Base-by-base conservation (phyloP, 1,139 yeast genomes). In the Taiozyma sp. region DNA sequence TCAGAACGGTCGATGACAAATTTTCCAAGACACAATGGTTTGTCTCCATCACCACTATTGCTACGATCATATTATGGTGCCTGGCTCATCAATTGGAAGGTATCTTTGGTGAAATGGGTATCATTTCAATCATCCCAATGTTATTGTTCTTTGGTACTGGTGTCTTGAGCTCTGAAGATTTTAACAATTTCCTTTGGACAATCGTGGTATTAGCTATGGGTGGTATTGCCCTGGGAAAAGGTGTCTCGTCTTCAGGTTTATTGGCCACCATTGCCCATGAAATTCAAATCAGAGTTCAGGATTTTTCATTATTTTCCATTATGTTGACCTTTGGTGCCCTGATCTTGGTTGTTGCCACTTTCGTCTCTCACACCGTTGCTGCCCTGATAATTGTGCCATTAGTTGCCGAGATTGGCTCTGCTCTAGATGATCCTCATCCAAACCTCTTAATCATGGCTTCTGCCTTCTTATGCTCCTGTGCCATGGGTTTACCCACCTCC, bases 151-250 rank as follows among this genome's bases (percentile, higher is more conserved):
- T 90, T 62, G 97, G 97, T 28, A 80, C 96, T 0, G 97, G 97
- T 2, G 69, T 90, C 43, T 71, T 91, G 54, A 81, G 85, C 43
- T 82, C 87, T 13, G 95, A 88, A 50, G 98, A 91, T 65, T 87
- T 91, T 66, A 91, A 91, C 70, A 89, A 87, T 64, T 91, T 87
- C 70, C 83, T 96, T 56, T 91, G 98, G 98, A 85, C 93, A 1
- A 91, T 91, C 61, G 90, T 91, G 21, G 80, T 91, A 51, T 75
- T 91, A 57, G 97, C 97, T 6, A 90, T 90, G 97, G 98, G 98
- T 50, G 98, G 98, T 60, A 78, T 89, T 54, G 95, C 97, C 0
- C 74, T 91, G 43, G 98, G 98, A 53, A 88, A 86, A 65, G 97
- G 95, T 1, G 95, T 91, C 7, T 80, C 93, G 1, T 84, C 95